These are phyloP conservation scores for Rhododendron ferrugineum DNA, from an alignment of 148 eudicot genomes.

Conservation along the genomic window DNA sequence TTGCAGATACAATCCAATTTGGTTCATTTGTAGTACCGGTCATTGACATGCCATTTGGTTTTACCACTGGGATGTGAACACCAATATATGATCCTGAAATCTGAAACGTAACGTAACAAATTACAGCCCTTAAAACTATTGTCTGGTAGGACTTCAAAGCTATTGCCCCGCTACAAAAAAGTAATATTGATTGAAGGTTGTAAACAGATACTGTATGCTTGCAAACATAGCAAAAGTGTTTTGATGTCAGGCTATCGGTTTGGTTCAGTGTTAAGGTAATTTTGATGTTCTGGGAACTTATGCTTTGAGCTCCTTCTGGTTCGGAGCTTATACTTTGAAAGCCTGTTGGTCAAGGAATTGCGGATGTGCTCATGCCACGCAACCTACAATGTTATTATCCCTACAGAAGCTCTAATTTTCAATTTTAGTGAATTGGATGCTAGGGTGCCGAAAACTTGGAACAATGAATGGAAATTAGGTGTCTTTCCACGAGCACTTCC, in stretches of 20 bases:
- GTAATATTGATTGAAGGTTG: neutral
- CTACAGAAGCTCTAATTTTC: neutral
- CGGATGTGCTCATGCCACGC: neutral
- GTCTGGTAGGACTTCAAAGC: neutral
- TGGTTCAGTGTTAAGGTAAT: neutral
- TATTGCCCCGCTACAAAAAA: neutral
- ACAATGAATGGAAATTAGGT: neutral
- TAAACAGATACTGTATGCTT: neutral
- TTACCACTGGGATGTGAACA: neutral
- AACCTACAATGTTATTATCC: neutral
- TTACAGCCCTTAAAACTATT: neutral
- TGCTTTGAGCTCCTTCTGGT: neutral
- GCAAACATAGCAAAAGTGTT: neutral
- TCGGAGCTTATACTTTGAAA: constrained; percentile 1
- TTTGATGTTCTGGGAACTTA: neutral
- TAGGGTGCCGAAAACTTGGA: neutral
- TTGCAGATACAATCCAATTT: neutral
- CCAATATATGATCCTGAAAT: neutral
- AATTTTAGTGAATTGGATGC: neutral
- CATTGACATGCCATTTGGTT: neutral
- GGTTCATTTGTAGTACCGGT: neutral
- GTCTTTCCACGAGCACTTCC: neutral
- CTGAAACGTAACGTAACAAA: neutral
- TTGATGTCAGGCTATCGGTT: neutral
- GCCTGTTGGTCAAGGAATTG: neutral